Conservation (phyloP, 768 basidiomycete species). For the Termitomyces sp. region DNA sequence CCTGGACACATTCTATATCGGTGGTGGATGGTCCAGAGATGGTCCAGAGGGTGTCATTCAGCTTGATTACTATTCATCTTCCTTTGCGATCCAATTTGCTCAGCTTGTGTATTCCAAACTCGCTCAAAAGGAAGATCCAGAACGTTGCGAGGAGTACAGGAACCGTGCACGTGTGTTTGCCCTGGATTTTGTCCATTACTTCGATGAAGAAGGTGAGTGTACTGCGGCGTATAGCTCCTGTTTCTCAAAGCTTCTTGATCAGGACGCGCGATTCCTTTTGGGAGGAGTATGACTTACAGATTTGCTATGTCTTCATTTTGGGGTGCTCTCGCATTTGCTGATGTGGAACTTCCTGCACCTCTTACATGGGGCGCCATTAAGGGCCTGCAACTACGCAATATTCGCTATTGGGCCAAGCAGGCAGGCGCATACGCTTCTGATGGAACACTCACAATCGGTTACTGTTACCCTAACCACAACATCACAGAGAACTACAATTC, state of each 20-base stretch:
- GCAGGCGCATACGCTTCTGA: constrained; percentile 59
- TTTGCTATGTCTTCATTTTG: constrained; percentile 84
- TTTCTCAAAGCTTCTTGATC: background rate
- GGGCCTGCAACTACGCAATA: constrained; percentile 67
- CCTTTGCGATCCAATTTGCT: constrained; percentile 75
- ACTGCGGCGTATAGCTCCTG: background rate
- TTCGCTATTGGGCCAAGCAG: constrained; percentile 69
- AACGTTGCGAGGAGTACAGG: constrained; percentile 60
- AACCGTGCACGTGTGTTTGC: constrained; percentile 62
- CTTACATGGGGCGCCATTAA: constrained; percentile 74
- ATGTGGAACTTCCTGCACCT: constrained; percentile 64
- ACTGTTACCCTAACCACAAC: constrained; percentile 66
- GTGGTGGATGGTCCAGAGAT: constrained; percentile 74
- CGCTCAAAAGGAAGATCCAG: constrained; percentile 57
- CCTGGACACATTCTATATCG: constrained; percentile 77
- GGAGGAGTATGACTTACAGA: constrained; percentile 71
- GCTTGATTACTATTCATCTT: constrained; percentile 76
- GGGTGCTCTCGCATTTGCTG: constrained; percentile 70
- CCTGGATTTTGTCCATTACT: constrained; percentile 71
- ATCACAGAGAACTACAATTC: constrained; percentile 82
- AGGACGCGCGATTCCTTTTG: constrained; percentile 77
- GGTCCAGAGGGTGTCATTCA: constrained; percentile 77
- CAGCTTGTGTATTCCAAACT: constrained; percentile 72
- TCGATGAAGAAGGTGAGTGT: constrained; percentile 60
- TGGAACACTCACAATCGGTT: constrained; percentile 72